Base-by-base conservation (phyloP, 2,329 filamentous ascomycete species). In the Ceratocystis colombiana region DNA sequence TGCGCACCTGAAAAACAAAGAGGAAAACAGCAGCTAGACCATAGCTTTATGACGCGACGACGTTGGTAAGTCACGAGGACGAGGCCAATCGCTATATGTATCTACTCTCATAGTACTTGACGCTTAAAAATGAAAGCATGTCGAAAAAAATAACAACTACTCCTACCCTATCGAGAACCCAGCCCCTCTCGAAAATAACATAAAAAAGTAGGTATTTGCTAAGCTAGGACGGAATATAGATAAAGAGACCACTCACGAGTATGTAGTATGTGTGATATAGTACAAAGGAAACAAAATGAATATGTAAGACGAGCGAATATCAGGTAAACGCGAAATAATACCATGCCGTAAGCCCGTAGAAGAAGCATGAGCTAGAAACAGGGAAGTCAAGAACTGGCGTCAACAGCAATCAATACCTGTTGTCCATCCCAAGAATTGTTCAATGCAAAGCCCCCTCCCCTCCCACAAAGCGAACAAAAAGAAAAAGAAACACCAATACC, bases 271-370 rank as follows among this genome's bases (percentile, higher is more conserved):
- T 22, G 50, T 41, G 44, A 7, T 30, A 57, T 57, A 37, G 48
- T 33, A 68, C 17, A 33, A 61, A 63, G 48, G 15, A 30, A 50
- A 59, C 62, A 64, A 59, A 17, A 62, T 6, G 37, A 28, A 45
- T 12, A 25, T 45, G n/a, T 6, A 64, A 22, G 17, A 30, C 64
- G 57, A 30, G 37, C 37, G 12, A 41, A 41, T 41, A 15, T 10
- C 10, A 41, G 37, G 37, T 41, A 41, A 41, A 41, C 37, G 37
- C 12, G 10, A 41, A 41, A 41, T 41, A 41, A 41, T 41, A 41
- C 37, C 37, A 12, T 41, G 37, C 37, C 10, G 37, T 41, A 41
- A 15, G 37, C 10, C 10, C 12, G 37, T 41, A 15, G 37, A 41
- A 41, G 37, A 41, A 41, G 37, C 37, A 41, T 41, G 3, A 41